Evolutionary conservation across 2,329 filamentous ascomycete species (phyloP).

Genomic region (Coniella vitis): DNA sequence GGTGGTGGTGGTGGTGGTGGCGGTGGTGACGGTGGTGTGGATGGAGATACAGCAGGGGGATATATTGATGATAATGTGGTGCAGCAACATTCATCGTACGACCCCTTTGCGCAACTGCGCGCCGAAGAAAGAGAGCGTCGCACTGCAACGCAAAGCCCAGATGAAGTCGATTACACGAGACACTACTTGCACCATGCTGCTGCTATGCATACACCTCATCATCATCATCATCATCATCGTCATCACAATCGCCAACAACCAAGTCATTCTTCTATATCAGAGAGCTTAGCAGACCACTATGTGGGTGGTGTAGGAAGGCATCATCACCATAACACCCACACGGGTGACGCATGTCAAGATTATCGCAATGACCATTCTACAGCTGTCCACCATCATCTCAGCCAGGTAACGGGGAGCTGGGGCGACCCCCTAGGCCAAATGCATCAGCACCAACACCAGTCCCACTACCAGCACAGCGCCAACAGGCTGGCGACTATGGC

Average conservation of each 20-base stretch:
- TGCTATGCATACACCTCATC: not conserved
- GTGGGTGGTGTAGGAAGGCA: not conserved
- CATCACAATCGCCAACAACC: not conserved
- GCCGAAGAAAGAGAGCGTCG: conserved; percentile 10
- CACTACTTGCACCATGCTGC: conserved; percentile 2
- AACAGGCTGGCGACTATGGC: conserved; percentile 3
- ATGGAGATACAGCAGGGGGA: not conserved
- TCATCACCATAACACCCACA: not conserved
- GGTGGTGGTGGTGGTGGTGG: not conserved
- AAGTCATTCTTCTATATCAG: not conserved
- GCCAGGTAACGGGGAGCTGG: conserved; percentile 7
- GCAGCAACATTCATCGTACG: conserved; percentile 12
- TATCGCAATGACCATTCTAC: conserved; percentile 1
- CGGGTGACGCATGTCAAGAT: not conserved
- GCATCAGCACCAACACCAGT: conserved; percentile 4
- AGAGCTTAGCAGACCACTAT: conserved; percentile 10
- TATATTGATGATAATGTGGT: conserved; percentile 7
- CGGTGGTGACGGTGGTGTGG: not conserved
- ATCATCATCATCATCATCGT: not conserved
- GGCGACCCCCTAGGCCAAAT: conserved; percentile 7
- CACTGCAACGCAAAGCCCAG: not conserved
- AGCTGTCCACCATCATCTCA: not conserved
- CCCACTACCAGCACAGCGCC: conserved; percentile 1
- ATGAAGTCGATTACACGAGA: conserved; percentile 4
- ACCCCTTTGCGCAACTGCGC: conserved; percentile 13